A percentile compares a stretch with the other conserved stretches of the same genome.
These are phyloP conservation scores for Cytospora mali DNA, from an alignment of 2,329 filamentous ascomycete species.

Conservation along the genomic window DNA sequence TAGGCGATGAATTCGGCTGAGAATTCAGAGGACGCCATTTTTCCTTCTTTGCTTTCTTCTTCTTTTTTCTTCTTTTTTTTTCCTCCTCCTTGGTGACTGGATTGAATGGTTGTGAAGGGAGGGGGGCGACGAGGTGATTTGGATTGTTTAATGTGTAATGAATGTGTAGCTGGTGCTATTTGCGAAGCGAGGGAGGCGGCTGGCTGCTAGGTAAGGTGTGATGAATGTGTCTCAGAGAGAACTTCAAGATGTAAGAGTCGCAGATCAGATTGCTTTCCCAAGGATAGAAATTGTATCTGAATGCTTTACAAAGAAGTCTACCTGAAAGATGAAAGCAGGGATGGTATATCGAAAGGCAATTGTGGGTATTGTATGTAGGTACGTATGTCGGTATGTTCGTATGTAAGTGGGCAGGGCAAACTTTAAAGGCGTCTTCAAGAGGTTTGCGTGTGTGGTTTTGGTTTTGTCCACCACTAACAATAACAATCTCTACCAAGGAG, in stretches of 20 bases:
- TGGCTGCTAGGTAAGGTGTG: neutral
- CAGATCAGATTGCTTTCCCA: too few relatives aligned
- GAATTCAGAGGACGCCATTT: too few relatives aligned
- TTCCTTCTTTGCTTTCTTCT: too few relatives aligned
- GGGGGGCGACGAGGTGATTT: too few relatives aligned
- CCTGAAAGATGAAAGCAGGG: neutral
- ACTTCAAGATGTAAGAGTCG: neutral
- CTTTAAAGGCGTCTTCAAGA: neutral
- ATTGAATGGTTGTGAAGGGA: too few relatives aligned
- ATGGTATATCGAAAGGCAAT: neutral
- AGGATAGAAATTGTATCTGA: neutral
- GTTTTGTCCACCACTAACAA: neutral
- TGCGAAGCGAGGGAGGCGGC: too few relatives aligned
- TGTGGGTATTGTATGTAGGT: neutral
- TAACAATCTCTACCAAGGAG: neutral
- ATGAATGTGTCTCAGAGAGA: neutral
- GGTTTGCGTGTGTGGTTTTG: neutral
- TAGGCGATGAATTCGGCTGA: constrained; percentile 20
- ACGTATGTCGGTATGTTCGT: too few relatives aligned
- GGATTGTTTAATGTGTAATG: too few relatives aligned
- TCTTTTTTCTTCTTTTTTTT: too few relatives aligned
- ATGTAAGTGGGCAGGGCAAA: too few relatives aligned
- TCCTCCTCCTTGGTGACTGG: too few relatives aligned
- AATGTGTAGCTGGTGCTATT: too few relatives aligned
- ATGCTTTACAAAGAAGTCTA: neutral